Evolutionary conservation across 495 filamentous ascomycete genomes (phyloP).

Genomic region (Trichoderma erinaceum): DNA sequence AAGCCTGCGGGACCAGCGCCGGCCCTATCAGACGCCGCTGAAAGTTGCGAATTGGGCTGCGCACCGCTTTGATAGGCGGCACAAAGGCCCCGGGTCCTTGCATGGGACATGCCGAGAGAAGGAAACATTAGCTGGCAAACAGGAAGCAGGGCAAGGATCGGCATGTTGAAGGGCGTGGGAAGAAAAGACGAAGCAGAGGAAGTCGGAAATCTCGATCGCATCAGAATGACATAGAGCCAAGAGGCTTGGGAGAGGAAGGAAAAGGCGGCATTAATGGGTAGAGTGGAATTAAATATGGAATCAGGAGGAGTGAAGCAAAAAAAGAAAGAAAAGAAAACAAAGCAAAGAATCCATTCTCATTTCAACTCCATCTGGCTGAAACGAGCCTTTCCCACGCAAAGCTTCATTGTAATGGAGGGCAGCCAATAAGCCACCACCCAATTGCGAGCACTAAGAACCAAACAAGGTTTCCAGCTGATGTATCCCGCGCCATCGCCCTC

Average conservation of each 20-base stretch:
- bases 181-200: background rate
- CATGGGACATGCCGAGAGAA: slow-evolving; percentile 2
- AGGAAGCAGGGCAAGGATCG: background rate
- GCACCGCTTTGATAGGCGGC: background rate
- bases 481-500: background rate
- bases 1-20: no score
- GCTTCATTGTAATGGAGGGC: no score
- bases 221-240: slow-evolving; percentile 8
- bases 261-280: background rate
- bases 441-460: no score
- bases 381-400: no score
- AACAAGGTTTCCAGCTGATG: no score
- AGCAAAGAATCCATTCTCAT: no score
- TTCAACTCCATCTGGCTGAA: no score
- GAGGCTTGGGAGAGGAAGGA: background rate
- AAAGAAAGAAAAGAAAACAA: no score
- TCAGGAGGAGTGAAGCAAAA: background rate
- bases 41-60: background rate
- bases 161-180: background rate
- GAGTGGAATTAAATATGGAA: background rate
- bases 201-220: background rate
- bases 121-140: background rate
- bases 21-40: no score
- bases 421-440: no score
- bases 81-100: background rate